Conservation (phyloP, 768 basidiomycete genomes). For the Botryobasidium botryosum region DNA sequence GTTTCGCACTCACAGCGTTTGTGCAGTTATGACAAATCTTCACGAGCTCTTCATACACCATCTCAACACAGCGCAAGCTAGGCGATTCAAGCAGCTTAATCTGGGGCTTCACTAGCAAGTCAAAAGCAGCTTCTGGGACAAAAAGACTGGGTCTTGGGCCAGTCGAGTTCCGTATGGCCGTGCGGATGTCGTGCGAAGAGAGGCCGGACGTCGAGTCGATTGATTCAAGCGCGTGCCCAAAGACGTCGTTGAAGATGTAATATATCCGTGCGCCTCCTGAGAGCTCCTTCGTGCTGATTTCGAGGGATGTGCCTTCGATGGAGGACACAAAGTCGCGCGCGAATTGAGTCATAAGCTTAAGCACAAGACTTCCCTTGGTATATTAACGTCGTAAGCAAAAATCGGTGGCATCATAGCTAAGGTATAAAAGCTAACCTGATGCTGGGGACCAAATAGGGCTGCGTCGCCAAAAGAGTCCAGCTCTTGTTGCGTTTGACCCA, state of each 20-base stretch:
- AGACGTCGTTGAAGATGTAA: slow-evolving; percentile 98
- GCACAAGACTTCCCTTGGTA: slow-evolving; percentile 52
- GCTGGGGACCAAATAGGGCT: slow-evolving; percentile 79
- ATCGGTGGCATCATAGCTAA: slow-evolving; percentile 30
- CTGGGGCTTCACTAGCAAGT: slow-evolving; percentile 92
- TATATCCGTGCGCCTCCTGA: slow-evolving; percentile 97
- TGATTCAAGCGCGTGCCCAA: slow-evolving; percentile 75
- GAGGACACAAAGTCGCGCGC: slow-evolving; percentile 93
- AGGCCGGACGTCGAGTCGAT: slow-evolving; percentile 86
- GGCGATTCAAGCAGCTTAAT: slow-evolving; percentile 93
- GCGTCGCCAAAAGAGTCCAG: slow-evolving; percentile 91
- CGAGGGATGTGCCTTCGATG: slow-evolving; percentile 91
- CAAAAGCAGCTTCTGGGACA: slow-evolving; percentile 94
- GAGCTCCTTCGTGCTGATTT: slow-evolving; percentile 95
- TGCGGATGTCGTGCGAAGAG: slow-evolving; percentile 88
- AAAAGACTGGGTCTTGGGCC: slow-evolving; percentile 93
- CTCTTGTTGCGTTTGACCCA: slow-evolving; percentile 99
- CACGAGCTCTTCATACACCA: slow-evolving; percentile 97
- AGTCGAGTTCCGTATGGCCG: slow-evolving; percentile 95
- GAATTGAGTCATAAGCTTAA: slow-evolving; percentile 97
- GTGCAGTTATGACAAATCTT: slow-evolving; percentile 99
- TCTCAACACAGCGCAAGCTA: slow-evolving; percentile 85
- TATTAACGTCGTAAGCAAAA: not conserved
- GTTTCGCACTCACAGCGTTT: slow-evolving; percentile 42
- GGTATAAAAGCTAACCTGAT: slow-evolving; percentile 25